Evolutionary conservation across 352 stramenopile genomes (phyloP).

Genomic region (Aphanomyces euteiches): DNA sequence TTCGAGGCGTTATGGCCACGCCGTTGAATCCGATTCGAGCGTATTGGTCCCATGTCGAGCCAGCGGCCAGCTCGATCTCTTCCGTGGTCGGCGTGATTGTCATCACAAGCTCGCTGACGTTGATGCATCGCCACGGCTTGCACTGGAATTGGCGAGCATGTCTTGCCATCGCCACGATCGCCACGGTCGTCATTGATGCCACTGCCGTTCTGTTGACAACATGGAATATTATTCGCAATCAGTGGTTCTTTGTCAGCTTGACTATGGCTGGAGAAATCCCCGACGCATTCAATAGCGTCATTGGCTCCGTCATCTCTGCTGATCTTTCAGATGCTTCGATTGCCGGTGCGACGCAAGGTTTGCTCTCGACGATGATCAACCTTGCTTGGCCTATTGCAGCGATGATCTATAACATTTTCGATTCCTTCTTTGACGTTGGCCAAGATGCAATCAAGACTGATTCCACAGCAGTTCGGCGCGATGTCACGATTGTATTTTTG

Average conservation of each 20-base stretch:
- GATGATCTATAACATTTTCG: constrained; percentile 51
- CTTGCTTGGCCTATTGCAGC: constrained; percentile 42
- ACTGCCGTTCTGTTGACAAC: constrained; percentile 17
- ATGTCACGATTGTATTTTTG: constrained; percentile 54
- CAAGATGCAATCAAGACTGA: constrained; percentile 56
- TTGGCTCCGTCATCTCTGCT: neutral
- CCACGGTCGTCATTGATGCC: constrained; percentile 9
- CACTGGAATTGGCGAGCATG: constrained; percentile 25
- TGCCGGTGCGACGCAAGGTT: neutral
- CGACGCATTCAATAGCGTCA: constrained; percentile 7
- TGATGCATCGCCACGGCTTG: neutral
- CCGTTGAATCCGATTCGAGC: neutral
- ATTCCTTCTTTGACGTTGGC: constrained; percentile 46
- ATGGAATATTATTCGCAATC: constrained; percentile 21
- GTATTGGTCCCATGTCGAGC: constrained; percentile 6
- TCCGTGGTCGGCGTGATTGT: neutral
- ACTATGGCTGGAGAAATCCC: constrained; percentile 7
- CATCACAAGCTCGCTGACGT: neutral
- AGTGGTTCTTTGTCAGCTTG: constrained; percentile 20
- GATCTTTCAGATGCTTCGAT: neutral
- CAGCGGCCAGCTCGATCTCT: neutral
- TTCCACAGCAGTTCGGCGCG: constrained; percentile 41
- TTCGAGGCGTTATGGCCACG: constrained; percentile 8
- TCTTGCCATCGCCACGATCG: constrained; percentile 10
- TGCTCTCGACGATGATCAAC: constrained; percentile 21